A percentile compares a stretch with the other conserved stretches of the same genome.
Conservation (phyloP, 257 asterid species). For the Solanum boliviense region DNA sequence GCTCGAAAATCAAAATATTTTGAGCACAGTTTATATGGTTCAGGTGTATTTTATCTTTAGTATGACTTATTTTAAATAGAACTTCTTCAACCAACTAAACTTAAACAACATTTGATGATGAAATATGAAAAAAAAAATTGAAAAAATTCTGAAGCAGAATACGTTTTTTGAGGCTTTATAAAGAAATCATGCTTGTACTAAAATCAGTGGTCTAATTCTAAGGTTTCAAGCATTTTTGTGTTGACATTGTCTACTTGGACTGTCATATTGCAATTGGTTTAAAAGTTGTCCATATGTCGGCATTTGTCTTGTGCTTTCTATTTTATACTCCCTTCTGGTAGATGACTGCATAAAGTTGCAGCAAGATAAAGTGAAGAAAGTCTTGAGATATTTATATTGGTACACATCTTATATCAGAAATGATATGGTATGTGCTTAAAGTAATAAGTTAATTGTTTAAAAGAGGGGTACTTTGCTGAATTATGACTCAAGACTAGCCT, state of each 20-base stretch:
- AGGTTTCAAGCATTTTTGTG: background rate
- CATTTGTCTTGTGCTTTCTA: background rate
- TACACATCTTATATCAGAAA: background rate
- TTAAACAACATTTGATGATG: background rate
- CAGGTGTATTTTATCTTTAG: background rate
- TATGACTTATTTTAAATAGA: background rate
- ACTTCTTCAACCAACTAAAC: background rate
- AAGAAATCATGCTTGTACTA: background rate
- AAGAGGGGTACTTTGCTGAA: background rate
- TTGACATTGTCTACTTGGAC: background rate
- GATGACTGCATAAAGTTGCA: background rate
- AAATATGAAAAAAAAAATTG: background rate
- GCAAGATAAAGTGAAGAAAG: background rate
- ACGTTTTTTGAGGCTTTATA: background rate
- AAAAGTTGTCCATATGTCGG: background rate
- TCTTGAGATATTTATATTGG: background rate
- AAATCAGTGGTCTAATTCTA: background rate
- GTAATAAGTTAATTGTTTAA: background rate
- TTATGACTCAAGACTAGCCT: background rate
- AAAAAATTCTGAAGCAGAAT: background rate
- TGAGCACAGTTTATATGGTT: background rate
- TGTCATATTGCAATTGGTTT: background rate
- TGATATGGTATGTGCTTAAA: background rate
- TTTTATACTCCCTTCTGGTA: background rate
- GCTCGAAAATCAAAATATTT: background rate